Conservation (phyloP, 2,329 filamentous ascomycete species). For the Ramularia endophylla region DNA sequence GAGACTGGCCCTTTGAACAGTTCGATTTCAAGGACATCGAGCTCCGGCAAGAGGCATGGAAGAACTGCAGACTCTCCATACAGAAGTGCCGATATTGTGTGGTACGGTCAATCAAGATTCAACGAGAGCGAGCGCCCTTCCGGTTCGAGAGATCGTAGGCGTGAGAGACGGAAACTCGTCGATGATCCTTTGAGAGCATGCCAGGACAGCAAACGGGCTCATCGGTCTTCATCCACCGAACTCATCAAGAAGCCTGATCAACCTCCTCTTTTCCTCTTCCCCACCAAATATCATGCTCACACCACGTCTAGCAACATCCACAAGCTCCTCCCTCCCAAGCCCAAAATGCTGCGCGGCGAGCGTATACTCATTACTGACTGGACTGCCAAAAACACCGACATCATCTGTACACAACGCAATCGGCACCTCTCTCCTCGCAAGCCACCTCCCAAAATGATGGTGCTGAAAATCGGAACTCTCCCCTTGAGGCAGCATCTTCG, state of each 20-base stretch:
- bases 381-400: conserved; percentile 73
- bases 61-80: no score
- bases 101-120: no score
- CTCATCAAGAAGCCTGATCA: conserved; percentile 30
- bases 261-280: conserved; percentile 53
- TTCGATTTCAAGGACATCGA: no score
- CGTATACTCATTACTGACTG: conserved; percentile 69
- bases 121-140: no score
- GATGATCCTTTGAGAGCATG: no score
- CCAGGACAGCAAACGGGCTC: no score
- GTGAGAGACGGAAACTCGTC: no score
- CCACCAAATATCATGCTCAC: conserved; percentile 63
- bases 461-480: conserved; percentile 45
- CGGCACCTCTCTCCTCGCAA: conserved; percentile 45
- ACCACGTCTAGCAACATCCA: conserved; percentile 54
- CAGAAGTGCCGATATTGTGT: no score
- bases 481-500: conserved; percentile 60
- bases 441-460: conserved; percentile 76
- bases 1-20: no score
- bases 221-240: no score
- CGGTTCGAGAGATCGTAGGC: no score
- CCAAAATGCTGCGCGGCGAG: conserved; percentile 66
- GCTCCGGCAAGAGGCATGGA: no score
- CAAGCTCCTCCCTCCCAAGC: conserved; percentile 45
- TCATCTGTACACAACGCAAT: conserved; percentile 73